phyloP scores from a whole-genome alignment of 1,139 yeast species.

The Geotrichum cucujoidarum region DNA sequence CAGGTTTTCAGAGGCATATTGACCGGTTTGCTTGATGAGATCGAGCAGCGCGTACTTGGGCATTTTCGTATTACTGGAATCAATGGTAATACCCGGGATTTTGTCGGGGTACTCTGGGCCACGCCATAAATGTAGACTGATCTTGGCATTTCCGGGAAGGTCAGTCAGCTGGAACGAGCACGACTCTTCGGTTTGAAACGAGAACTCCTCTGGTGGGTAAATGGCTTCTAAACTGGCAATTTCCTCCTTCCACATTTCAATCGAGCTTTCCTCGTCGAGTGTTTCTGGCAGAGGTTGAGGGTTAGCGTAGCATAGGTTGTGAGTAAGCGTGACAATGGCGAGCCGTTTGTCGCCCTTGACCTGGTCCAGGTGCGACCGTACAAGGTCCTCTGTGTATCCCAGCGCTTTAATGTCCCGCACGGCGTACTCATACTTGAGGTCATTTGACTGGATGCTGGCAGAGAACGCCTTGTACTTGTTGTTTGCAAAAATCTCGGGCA shows the following conservation, averaged over 20 bases:
- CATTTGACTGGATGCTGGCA: conserved; percentile 37
- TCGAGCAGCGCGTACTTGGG: conserved; percentile 76
- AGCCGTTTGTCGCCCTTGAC: conserved; percentile 45
- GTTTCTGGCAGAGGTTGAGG: conserved; percentile 1
- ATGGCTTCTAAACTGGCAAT: conserved; percentile 61
- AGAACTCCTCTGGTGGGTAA: conserved; percentile 36
- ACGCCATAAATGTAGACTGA: conserved; percentile 19
- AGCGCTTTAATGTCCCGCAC: conserved; percentile 55
- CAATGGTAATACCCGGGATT: conserved; percentile 35
- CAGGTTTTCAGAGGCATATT: conserved; percentile 39
- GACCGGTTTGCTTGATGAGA: conserved; percentile 45
- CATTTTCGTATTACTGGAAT: conserved; percentile 41
- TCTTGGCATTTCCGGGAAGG: conserved; percentile 18
- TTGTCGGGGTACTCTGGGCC: conserved; percentile 30
- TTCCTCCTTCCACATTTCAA: conserved; percentile 67
- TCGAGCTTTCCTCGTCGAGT: conserved; percentile 11
- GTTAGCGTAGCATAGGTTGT: conserved; percentile 34
- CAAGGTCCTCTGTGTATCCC: conserved; percentile 67
- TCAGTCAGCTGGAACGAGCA: conserved; percentile 18
- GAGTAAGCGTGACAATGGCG: conserved; percentile 46
- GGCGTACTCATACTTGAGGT: conserved; percentile 43
- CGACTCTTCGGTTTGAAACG: conserved; percentile 13
- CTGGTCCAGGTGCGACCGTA: conserved; percentile 45
- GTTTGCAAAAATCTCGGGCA: conserved; percentile 50
- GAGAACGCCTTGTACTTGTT: conserved; percentile 33